A percentile compares a stretch with the other conserved stretches of the same genome.
phyloP scores from a whole-genome alignment of 768 basidiomycete species.

The Rickenella mellea region DNA sequence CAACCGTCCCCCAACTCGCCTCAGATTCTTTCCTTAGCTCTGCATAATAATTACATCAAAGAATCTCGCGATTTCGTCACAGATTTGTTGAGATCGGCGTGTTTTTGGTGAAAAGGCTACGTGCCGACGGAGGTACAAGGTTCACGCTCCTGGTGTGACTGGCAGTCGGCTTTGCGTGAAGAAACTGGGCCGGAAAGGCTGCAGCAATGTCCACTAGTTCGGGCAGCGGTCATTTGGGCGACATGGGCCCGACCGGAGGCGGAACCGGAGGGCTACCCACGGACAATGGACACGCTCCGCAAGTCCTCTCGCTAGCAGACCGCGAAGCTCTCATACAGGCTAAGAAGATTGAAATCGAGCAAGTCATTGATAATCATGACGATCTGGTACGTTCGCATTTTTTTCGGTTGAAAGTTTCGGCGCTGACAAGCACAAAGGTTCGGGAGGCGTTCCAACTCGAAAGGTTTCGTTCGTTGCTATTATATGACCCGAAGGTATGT shows the following conservation, averaged over 20 bases:
- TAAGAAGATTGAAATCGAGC: constrained; percentile 50
- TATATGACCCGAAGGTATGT: constrained; percentile 66
- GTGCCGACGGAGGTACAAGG: neutral
- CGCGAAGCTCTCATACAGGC: constrained; percentile 41
- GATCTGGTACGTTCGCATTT: constrained; percentile 45
- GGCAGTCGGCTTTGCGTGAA: too few species aligned
- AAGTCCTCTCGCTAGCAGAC: constrained; percentile 21
- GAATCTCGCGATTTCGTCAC: too few species aligned
- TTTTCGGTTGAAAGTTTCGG: constrained; percentile 2
- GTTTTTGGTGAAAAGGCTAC: too few species aligned
- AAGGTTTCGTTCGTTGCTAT: constrained; percentile 64
- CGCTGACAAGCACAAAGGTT: constrained; percentile 33
- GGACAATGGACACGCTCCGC: constrained; percentile 7
- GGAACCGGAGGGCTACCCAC: constrained; percentile 1
- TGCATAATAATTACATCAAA: too few species aligned
- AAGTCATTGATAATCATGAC: constrained; percentile 60
- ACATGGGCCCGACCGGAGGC: neutral
- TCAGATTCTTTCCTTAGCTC: too few species aligned
- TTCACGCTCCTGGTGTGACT: neutral
- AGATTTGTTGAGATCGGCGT: too few species aligned
- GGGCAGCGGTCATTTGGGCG: neutral
- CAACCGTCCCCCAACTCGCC: too few species aligned
- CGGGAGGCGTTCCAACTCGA: constrained; percentile 88
- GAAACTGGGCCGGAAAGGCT: too few species aligned
- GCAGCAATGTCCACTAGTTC: neutral